Percentiles rank a stretch among this genome's conserved stretches.
Evolutionary conservation across 306 rosid species (phyloP).

Genomic region (Begonia fuchsioides): DNA sequence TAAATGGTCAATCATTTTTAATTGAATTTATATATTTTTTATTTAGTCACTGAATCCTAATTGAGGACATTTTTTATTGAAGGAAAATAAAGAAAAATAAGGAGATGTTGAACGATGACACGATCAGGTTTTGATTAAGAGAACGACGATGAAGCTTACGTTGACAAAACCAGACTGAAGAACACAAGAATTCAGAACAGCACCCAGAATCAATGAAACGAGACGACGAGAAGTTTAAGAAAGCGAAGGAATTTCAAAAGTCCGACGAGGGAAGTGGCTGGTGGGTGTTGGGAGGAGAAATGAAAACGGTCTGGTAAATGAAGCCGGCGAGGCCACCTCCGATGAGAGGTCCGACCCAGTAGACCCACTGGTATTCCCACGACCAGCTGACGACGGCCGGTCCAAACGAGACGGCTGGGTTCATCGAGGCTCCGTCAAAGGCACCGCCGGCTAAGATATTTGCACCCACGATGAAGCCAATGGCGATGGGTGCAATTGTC

Average conservation of each 20-base stretch:
- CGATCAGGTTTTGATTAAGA: too few relatives aligned
- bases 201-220: too few relatives aligned
- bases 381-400: conserved; percentile 77
- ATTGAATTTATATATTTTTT: too few relatives aligned
- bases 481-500: conserved; percentile 62
- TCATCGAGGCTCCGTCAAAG: conserved; percentile 76
- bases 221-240: too few relatives aligned
- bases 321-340: conserved; percentile 53
- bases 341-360: conserved; percentile 57
- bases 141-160: too few relatives aligned
- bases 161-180: too few relatives aligned
- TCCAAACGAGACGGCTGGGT: conserved; percentile 79
- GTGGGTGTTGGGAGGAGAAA: conserved; percentile 29
- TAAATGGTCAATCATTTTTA: too few relatives aligned
- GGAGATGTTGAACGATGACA: too few relatives aligned
- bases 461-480: conserved; percentile 75
- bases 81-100: too few relatives aligned
- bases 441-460: conserved; percentile 80
- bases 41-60: too few relatives aligned
- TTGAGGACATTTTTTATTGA: too few relatives aligned
- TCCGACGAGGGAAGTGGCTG: conserved; percentile 43
- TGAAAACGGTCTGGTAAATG: conserved; percentile 41
- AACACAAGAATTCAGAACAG: too few relatives aligned
- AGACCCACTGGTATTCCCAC: conserved; percentile 68
- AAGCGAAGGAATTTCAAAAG: conserved; percentile 11